phyloP scores from a whole-genome alignment of 495 filamentous ascomycete species.

The Rostrohypoxylon terebratum region DNA sequence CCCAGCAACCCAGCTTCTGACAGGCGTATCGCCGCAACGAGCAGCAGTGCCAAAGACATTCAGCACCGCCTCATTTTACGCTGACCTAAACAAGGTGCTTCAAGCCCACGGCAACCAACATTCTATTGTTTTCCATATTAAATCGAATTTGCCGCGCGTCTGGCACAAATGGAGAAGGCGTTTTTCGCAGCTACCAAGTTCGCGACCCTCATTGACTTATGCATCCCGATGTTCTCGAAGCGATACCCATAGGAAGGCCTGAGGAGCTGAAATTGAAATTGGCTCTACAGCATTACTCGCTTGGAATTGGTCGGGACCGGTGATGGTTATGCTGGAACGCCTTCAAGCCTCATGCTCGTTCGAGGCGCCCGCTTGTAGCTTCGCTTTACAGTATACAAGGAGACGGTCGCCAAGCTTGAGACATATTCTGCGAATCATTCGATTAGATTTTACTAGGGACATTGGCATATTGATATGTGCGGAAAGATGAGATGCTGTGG shows the following conservation, averaged over 20 bases:
- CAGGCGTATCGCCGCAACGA: neutral
- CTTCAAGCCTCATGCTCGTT: neutral
- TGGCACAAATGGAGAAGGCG: neutral
- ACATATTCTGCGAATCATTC: neutral
- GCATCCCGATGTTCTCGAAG: neutral
- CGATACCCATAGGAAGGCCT: neutral
- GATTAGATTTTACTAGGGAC: neutral
- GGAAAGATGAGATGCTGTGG: neutral
- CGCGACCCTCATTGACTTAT: neutral
- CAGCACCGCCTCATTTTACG: conserved; percentile 3
- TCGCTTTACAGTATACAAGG: neutral
- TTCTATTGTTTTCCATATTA: neutral
- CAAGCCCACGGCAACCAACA: neutral
- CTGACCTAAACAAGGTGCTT: neutral
- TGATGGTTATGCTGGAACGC: neutral
- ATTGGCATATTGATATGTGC: neutral
- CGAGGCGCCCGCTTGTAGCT: neutral
- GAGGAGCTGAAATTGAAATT: neutral
- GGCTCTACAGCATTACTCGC: neutral
- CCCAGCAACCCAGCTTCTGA: neutral
- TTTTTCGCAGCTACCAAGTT: neutral
- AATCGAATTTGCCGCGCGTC: conserved; percentile 2
- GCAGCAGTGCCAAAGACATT: neutral
- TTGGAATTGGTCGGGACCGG: neutral
- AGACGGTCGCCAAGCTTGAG: neutral